Conservation (phyloP, 805 yeast species). For the Ascoidea tarda region DNA sequence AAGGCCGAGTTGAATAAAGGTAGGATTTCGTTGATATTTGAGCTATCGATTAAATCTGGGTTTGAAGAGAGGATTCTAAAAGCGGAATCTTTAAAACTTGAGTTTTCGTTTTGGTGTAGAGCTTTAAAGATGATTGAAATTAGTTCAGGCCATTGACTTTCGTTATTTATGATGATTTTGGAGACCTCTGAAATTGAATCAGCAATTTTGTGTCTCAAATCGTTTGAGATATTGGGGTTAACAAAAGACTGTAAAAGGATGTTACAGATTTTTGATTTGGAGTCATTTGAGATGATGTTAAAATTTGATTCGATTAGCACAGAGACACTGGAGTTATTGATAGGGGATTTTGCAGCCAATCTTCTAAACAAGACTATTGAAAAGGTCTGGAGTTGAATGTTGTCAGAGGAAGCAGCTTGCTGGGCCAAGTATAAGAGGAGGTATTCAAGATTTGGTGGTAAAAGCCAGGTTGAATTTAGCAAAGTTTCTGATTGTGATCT, state of each 20-base stretch:
- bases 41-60: conserved; percentile 52
- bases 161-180: conserved; percentile 36
- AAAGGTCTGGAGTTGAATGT: conserved; percentile 48
- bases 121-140: conserved; percentile 65
- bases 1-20: conserved; percentile 74
- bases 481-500: conserved; percentile 70
- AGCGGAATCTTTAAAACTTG: conserved; percentile 75
- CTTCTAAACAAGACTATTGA: conserved; percentile 86
- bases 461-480: conserved; percentile 67
- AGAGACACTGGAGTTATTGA: conserved; percentile 30
- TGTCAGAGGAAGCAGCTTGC: conserved; percentile 53
- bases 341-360: conserved; percentile 69
- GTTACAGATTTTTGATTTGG: conserved; percentile 46
- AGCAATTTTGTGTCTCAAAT: conserved; percentile 80
- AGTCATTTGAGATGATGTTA: conserved; percentile 48
- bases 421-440: conserved; percentile 69
- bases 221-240: conserved; percentile 43
- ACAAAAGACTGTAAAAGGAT: conserved; percentile 63
- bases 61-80: conserved; percentile 79
- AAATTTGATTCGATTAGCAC: conserved; percentile 61
- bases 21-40: conserved; percentile 38
- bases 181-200: conserved; percentile 94
- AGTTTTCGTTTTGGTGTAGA: conserved; percentile 27
- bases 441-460: conserved; percentile 48
- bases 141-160: conserved; percentile 56